Conservation (phyloP, 441 rosid species). For the Euphorbia celastroides region DNA sequence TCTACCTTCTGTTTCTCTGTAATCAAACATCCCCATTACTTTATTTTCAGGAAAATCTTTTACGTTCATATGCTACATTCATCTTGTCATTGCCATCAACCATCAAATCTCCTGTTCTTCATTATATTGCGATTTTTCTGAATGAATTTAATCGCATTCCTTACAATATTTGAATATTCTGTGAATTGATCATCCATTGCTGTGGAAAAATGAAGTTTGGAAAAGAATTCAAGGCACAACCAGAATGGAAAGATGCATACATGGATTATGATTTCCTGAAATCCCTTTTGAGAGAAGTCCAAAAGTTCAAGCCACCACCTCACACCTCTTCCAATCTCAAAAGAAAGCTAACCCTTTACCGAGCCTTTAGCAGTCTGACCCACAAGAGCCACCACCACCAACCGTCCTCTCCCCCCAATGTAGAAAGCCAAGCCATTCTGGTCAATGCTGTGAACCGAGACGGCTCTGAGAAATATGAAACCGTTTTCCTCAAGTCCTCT, state of each 20-base stretch:
- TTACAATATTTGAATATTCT: not conserved
- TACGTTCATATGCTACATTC: not conserved
- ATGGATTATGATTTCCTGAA: conserved; percentile 61
- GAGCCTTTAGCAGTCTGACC: conserved; percentile 70
- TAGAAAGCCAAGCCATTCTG: conserved; percentile 51
- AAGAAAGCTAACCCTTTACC: conserved; percentile 36
- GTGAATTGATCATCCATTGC: not conserved
- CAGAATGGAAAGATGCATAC: conserved; percentile 80
- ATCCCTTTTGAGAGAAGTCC: conserved; percentile 46
- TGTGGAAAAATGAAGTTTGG: conserved; percentile 59
- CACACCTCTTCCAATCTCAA: conserved; percentile 20
- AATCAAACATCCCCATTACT: not conserved
- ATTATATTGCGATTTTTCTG: not conserved
- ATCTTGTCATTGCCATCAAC: not conserved
- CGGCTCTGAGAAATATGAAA: conserved; percentile 27
- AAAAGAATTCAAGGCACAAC: conserved; percentile 61
- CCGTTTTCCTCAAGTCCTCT: conserved; percentile 42
- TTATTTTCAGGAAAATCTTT: not conserved
- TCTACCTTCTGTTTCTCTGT: not conserved
- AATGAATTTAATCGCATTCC: not conserved
- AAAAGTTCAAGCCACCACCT: conserved; percentile 33
- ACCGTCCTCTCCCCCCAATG: too few species aligned
- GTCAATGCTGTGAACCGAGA: conserved; percentile 28
- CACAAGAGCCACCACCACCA: conserved; percentile 26
- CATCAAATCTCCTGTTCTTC: not conserved